A percentile compares a stretch with the other conserved stretches of the same genome.
phyloP scores from a whole-genome alignment of 2,329 filamentous ascomycete genomes.

The Aureobasidium sp. region DNA sequence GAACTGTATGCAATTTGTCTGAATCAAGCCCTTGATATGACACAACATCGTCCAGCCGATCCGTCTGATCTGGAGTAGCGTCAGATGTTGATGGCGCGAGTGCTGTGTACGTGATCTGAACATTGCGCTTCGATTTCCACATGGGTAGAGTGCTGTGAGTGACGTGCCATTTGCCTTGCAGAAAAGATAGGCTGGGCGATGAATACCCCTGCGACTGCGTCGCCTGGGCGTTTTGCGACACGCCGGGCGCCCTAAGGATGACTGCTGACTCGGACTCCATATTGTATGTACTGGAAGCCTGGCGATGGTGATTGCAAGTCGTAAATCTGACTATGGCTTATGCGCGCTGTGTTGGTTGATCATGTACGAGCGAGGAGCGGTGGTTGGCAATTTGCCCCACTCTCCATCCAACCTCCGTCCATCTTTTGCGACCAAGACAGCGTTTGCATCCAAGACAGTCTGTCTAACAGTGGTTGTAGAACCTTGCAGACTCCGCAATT shows the following conservation, averaged over 20 bases:
- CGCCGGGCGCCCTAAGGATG: slow-evolving; percentile 38
- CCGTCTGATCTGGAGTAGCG: slow-evolving; percentile 28
- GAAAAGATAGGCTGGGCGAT: slow-evolving; percentile 49
- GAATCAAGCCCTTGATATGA: slow-evolving; percentile 53
- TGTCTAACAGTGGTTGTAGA: background rate
- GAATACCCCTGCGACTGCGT: slow-evolving; percentile 26
- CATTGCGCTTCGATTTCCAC: slow-evolving; percentile 74
- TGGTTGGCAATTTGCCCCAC: slow-evolving; percentile 9
- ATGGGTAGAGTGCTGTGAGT: slow-evolving; percentile 69
- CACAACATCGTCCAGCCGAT: slow-evolving; percentile 63
- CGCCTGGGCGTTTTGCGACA: slow-evolving; percentile 14
- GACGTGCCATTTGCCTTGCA: slow-evolving; percentile 62
- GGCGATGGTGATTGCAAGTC: background rate
- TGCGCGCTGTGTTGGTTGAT: slow-evolving; percentile 4
- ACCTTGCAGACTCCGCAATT: slow-evolving; percentile 3
- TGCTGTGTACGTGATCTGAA: slow-evolving; percentile 65
- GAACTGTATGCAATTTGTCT: slow-evolving; percentile 50
- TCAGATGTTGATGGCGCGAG: slow-evolving; percentile 34
- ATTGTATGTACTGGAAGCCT: background rate
- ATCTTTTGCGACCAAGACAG: slow-evolving; percentile 9
- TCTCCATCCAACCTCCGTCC: background rate
- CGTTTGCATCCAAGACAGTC: slow-evolving; percentile 1
- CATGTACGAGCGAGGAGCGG: slow-evolving; percentile 3
- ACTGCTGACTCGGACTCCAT: slow-evolving; percentile 7
- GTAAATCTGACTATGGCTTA: background rate